Conservation (phyloP, 148 eudicot genomes). For the Agrostemma githago region DNA sequence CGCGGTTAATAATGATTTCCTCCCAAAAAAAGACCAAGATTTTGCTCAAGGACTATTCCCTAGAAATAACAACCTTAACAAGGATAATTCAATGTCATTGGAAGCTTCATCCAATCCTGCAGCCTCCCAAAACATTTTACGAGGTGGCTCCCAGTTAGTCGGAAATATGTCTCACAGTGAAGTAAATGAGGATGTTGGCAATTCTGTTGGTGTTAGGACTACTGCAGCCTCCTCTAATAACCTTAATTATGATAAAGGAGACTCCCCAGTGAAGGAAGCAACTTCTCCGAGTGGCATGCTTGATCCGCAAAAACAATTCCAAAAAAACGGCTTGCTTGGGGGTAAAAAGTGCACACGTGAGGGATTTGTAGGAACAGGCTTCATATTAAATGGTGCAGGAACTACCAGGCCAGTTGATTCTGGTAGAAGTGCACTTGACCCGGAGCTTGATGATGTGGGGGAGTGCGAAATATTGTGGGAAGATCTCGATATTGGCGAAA, state of each 20-base stretch:
- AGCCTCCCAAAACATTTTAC: conserved; percentile 32
- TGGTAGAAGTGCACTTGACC: conserved; percentile 41
- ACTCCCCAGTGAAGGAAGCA: conserved; percentile 22
- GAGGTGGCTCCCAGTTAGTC: conserved; percentile 29
- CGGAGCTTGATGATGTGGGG: conserved; percentile 84
- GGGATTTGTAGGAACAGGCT: conserved; percentile 38
- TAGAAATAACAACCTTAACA: conserved; percentile 37
- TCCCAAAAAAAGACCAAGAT: conserved; percentile 49
- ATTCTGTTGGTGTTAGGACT: conserved; percentile 25
- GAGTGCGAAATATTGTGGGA: conserved; percentile 97
- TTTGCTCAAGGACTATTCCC: conserved; percentile 39
- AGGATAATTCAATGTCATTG: conserved; percentile 37
- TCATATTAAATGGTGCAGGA: conserved; percentile 37
- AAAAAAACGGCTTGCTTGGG: conserved; percentile 28
- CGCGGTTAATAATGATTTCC: conserved; percentile 52
- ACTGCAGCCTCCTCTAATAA: conserved; percentile 21
- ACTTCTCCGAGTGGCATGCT: conserved; percentile 21
- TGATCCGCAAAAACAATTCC: conserved; percentile 27
- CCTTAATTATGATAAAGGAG: conserved; percentile 23
- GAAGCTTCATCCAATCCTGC: conserved; percentile 41
- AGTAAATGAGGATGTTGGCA: conserved; percentile 23
- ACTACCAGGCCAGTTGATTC: conserved; percentile 32
- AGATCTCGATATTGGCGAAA: conserved; percentile 86
- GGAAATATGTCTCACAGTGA: conserved; percentile 24
- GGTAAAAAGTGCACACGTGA: conserved; percentile 30